Percentiles rank a stretch among this genome's conserved stretches.
Evolutionary conservation across 1,139 yeast species (phyloP).

Genomic region (Zygoascus sp.): DNA sequence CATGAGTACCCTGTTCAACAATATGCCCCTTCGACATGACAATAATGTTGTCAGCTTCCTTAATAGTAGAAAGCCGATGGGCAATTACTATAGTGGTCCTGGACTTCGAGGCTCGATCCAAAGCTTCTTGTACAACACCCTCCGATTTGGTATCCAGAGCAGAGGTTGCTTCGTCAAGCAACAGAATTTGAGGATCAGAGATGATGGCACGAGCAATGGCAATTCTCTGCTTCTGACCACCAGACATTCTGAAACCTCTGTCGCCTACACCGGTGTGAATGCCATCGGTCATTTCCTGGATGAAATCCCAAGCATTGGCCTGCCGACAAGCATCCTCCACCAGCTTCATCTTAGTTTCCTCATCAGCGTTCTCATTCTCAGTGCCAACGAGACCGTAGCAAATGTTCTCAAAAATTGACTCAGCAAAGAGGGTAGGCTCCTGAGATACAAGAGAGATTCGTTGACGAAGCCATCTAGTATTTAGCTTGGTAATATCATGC

Average conservation of each 20-base stretch:
- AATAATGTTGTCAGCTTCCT: conserved; percentile 43
- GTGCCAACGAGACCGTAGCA: conserved; percentile 64
- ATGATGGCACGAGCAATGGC: conserved; percentile 82
- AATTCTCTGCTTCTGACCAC: conserved; percentile 88
- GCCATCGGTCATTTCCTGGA: conserved; percentile 38
- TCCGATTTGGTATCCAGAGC: conserved; percentile 72
- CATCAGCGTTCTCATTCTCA: conserved; percentile 44
- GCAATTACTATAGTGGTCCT: conserved; percentile 76
- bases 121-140: conserved; percentile 46
- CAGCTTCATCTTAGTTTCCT: conserved; percentile 31
- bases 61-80: conserved; percentile 70
- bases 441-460: conserved; percentile 84
- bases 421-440: conserved; percentile 78
- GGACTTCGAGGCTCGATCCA: conserved; percentile 56
- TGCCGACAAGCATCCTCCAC: conserved; percentile 37
- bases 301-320: conserved; percentile 43
- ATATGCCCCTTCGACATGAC: conserved; percentile 41
- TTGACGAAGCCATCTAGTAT: conserved; percentile 66
- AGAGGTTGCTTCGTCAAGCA: conserved; percentile 77
- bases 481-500: conserved; percentile 55
- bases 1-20: conserved; percentile 42
- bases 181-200: conserved; percentile 55
- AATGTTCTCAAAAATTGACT: conserved; percentile 73
- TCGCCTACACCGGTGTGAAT: conserved; percentile 53
- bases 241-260: conserved; percentile 54